phyloP scores from a whole-genome alignment of 2,329 filamentous ascomycete genomes.

The Pseudogymnoascus sp. region DNA sequence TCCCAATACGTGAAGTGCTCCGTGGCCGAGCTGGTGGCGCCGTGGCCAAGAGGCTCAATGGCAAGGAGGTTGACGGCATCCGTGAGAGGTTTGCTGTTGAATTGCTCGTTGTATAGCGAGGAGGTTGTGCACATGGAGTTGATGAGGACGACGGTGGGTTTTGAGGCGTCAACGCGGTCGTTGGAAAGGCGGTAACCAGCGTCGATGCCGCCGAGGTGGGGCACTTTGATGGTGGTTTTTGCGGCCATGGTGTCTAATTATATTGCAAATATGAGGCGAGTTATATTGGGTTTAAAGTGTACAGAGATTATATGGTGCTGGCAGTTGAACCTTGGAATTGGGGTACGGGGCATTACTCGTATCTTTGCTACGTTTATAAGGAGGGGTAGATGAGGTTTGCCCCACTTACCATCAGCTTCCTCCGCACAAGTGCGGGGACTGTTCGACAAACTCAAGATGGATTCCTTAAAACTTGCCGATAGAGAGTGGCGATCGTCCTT shows the following conservation, averaged over 20 bases:
- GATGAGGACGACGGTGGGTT: constrained; percentile 44
- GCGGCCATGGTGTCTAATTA: constrained; percentile 26
- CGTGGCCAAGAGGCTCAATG: constrained; percentile 47
- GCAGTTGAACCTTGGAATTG: neutral
- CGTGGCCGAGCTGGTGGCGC: constrained; percentile 32
- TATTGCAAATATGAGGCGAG: neutral
- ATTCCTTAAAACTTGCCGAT: neutral
- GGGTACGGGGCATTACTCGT: neutral
- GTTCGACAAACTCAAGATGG: neutral
- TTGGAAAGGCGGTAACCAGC: constrained; percentile 35
- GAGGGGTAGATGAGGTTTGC: neutral
- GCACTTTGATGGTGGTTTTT: constrained; percentile 36
- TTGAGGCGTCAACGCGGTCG: constrained; percentile 38
- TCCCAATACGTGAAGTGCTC: constrained; percentile 52
- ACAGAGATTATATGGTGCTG: neutral
- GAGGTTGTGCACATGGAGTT: constrained; percentile 45
- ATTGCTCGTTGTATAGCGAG: constrained; percentile 39
- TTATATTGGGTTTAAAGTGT: neutral
- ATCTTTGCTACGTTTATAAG: neutral
- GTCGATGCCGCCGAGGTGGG: constrained; percentile 41
- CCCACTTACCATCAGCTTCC: neutral
- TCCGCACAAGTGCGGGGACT: neutral
- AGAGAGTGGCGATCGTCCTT: neutral
- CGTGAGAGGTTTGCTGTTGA: constrained; percentile 34
- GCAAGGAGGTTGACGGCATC: constrained; percentile 41